Evolutionary conservation across 352 stramenopile genomes (phyloP), one percentile per base, ranked within the genome.

Genomic region (Stephanocyclus meneghinianus): DNA sequence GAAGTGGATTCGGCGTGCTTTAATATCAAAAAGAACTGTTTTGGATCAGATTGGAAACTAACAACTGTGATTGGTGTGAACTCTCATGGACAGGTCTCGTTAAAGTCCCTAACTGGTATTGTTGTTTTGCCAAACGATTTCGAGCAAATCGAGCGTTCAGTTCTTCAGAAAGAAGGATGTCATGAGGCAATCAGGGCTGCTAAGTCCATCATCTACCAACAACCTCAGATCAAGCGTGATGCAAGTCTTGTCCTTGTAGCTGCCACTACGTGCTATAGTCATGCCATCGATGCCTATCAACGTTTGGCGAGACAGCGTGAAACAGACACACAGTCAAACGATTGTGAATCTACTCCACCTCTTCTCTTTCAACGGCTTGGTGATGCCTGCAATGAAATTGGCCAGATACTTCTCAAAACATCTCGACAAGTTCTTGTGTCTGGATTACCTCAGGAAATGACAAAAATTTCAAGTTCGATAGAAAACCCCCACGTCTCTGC

Each of bases 331-430:
- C 15, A 51, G 3, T 44, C 13, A 8, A 30, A 10, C 21, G 40
- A 60, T 21, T 16, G 29, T n/a, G 32, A 30, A 50, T 3, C 21
- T 7, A n/a, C 90, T n/a, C 50, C 85, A 1, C 71, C 77, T 66
- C 64, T 93, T 29, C 72, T 93, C 10, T 78, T 74, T 11, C 83
- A 92, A 76, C 42, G 89, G 16, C 75, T 91, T 15, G 89, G 89
- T 37, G 89, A 93, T 80, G 71, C 89, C 10, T 92, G 83, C 64
- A 93, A 93, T 72, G 89, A 93, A 75, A 86, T 89, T 15, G 89
- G 89, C 0, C 90, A 92, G 68, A 78, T 91, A 30, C 71, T 93
- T n/a, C 53, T 93, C 8, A 67, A 79, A 26, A 80, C 87, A 59
- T 74, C 88, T n/a, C 55, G 83, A 44, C 51, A 40, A 57, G 74